Conservation (phyloP, 805 yeast genomes). For the Candida methanosorbosa region DNA sequence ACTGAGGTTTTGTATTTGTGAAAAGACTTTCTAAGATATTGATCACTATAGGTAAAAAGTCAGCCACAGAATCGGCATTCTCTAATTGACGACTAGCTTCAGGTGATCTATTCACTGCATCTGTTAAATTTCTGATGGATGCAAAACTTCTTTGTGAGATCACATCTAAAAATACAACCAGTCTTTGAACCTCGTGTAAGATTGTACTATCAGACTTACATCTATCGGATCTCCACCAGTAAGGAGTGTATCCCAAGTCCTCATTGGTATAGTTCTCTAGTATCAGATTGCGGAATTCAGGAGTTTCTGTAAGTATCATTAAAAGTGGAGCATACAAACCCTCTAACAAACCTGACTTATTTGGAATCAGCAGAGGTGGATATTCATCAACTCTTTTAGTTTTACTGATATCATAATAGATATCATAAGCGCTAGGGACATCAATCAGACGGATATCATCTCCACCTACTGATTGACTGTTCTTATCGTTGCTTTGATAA, state of each 20-base stretch:
- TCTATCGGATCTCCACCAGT: slow-evolving; percentile 30
- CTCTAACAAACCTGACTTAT: slow-evolving; percentile 23
- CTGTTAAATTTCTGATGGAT: slow-evolving; percentile 24
- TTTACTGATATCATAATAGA: slow-evolving; percentile 24
- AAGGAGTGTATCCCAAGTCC: slow-evolving; percentile 26
- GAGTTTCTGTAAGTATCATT: slow-evolving; percentile 28
- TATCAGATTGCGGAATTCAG: slow-evolving; percentile 23
- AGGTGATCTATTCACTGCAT: slow-evolving; percentile 18
- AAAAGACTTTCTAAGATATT: slow-evolving; percentile 12
- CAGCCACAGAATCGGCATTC: slow-evolving; percentile 20
- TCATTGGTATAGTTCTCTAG: slow-evolving; percentile 20
- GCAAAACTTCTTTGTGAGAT: slow-evolving; percentile 29
- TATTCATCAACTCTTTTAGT: slow-evolving; percentile 11
- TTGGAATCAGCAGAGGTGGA: slow-evolving; percentile 29
- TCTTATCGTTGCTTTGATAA: slow-evolving; percentile 1
- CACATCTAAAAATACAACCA: slow-evolving; percentile 27
- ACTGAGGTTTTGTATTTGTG: slow-evolving; percentile 6
- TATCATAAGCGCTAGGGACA: slow-evolving; percentile 10
- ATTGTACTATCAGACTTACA: slow-evolving; percentile 18
- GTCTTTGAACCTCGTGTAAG: slow-evolving; percentile 29
- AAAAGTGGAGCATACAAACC: slow-evolving; percentile 34
- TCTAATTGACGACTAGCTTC: slow-evolving; percentile 6
- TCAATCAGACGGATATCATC: neutral
- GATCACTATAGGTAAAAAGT: slow-evolving; percentile 17
- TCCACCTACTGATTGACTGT: neutral